A percentile compares a stretch with the other conserved stretches of the same genome.
phyloP scores from a whole-genome alignment of 2,329 filamentous ascomycete species.

The Epichloe aotearoae region DNA sequence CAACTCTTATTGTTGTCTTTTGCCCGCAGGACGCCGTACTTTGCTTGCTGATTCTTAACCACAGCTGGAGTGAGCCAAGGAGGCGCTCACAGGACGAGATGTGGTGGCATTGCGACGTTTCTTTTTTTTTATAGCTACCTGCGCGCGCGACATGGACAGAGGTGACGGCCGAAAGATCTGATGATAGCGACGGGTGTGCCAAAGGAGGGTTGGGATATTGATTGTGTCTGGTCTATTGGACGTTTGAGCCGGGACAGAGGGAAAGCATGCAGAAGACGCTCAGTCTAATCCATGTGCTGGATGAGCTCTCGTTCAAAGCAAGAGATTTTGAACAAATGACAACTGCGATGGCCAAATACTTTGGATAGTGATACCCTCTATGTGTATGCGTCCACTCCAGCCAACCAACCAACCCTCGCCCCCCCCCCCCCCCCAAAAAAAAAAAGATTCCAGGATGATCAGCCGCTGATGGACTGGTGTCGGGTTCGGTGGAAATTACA shows the following conservation, averaged over 20 bases:
- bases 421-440: no score
- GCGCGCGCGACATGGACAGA: constrained; percentile 3
- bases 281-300: not conserved
- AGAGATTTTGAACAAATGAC: not conserved
- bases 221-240: constrained; percentile 1
- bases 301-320: not conserved
- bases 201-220: constrained; percentile 4
- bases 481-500: not conserved
- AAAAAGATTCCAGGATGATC: not conserved
- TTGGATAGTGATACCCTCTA: not conserved
- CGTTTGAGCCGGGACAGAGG: not conserved
- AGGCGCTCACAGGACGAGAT: not conserved
- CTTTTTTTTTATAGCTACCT: constrained; percentile 5
- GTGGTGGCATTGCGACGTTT: constrained; percentile 1
- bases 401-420: no score
- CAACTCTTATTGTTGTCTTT: not conserved
- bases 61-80: not conserved
- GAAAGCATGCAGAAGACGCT: not conserved
- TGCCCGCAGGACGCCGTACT: not conserved
- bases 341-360: not conserved
- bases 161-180: constrained; percentile 7
- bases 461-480: not conserved
- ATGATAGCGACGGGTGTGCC: constrained; percentile 8
- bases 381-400: not conserved
- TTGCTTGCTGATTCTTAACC: not conserved